A percentile compares a stretch with the other conserved stretches of the same genome.
Conservation (phyloP, 805 yeast species). For the Hagleromyces aurorensis region DNA sequence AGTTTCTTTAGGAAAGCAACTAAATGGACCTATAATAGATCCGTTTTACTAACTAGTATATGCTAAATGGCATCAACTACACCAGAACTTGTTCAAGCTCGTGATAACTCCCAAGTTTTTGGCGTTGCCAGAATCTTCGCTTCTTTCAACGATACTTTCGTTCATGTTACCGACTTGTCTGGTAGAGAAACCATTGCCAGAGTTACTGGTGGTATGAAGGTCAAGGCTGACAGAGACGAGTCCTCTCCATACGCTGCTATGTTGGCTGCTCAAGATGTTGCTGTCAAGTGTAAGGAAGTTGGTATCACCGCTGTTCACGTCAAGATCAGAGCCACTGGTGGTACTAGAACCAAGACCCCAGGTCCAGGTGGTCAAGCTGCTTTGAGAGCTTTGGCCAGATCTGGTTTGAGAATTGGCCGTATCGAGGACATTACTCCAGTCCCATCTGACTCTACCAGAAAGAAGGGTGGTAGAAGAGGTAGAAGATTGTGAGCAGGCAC, state of each 20-base stretch:
- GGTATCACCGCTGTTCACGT: constrained; percentile 99
- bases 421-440: constrained; percentile 99
- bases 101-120: constrained; percentile 97
- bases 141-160: constrained; percentile 99
- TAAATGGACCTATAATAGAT: constrained; percentile 6
- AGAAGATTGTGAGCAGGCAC: constrained; percentile 96
- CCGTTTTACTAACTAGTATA: constrained; percentile 12
- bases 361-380: constrained; percentile 99
- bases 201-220: constrained; percentile 99
- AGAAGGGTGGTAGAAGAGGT: constrained; percentile 99
- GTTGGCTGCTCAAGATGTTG: constrained; percentile 99
- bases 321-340: constrained; percentile 99
- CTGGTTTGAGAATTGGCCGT: constrained; percentile 99
- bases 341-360: constrained; percentile 99
- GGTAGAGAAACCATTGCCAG: constrained; percentile 99
- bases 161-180: constrained; percentile 97
- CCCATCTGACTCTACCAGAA: constrained; percentile 99
- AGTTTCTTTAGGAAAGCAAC: constrained; percentile 9
- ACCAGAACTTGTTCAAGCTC: constrained; percentile 51
- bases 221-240: constrained; percentile 99
- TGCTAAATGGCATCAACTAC: constrained; percentile 25
- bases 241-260: constrained; percentile 99
- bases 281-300: constrained; percentile 97
- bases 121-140: constrained; percentile 99
- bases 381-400: constrained; percentile 98